Conservation (phyloP, 2,329 filamentous ascomycete genomes). For the Tricladium varicosporioides region DNA sequence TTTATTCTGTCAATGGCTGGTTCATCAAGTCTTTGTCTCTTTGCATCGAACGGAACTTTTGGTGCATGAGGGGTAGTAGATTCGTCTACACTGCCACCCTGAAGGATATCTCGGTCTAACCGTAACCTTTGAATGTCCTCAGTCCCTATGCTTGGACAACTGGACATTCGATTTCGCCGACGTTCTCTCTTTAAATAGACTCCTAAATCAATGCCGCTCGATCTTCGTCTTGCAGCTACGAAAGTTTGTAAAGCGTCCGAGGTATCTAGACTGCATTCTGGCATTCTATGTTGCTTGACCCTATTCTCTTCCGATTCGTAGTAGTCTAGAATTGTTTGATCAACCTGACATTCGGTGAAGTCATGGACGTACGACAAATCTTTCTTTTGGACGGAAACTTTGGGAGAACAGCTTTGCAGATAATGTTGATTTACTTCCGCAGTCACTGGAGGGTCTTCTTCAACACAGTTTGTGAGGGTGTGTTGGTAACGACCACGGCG, state of each 20-base stretch:
- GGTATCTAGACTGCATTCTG: neutral
- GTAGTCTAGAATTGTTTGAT: constrained; percentile 25
- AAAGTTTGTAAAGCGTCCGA: neutral
- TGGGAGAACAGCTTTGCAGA: too few relatives aligned
- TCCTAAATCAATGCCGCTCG: neutral
- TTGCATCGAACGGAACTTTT: too few relatives aligned
- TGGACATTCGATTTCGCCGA: constrained; percentile 4
- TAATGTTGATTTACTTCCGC: neutral
- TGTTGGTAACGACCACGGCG: neutral
- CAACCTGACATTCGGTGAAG: constrained; percentile 24
- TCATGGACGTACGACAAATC: constrained; percentile 29
- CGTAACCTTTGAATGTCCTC: neutral
- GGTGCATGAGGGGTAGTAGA: too few relatives aligned
- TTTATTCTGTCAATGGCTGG: too few relatives aligned
- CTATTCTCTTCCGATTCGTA: constrained; percentile 23
- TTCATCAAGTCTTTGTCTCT: too few relatives aligned
- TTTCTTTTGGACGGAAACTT: neutral
- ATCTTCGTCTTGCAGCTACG: neutral
- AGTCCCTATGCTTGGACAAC: constrained; percentile 4
- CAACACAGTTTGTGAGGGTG: neutral
- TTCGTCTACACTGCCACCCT: neutral
- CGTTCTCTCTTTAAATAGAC: neutral
- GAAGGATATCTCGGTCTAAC: neutral
- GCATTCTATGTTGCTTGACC: neutral
- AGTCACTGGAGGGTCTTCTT: neutral